A percentile compares a stretch with the other conserved stretches of the same genome.
phyloP scores from a whole-genome alignment of 331 rosid genomes.

The Arachis monticola region DNA sequence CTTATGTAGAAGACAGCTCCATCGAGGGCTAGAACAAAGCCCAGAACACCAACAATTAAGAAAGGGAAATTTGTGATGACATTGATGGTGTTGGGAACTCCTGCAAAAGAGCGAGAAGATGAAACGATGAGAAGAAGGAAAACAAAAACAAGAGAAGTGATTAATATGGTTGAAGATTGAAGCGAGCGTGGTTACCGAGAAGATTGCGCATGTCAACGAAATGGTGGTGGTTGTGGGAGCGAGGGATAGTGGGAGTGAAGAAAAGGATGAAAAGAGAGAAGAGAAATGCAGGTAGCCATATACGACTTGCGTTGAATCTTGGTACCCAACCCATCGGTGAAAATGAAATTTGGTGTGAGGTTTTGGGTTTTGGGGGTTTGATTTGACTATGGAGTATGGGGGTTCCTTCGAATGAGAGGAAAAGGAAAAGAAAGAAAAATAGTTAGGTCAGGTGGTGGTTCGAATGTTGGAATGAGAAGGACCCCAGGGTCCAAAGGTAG shows the following conservation, averaged over 20 bases:
- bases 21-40: constrained; percentile 59
- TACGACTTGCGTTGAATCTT: constrained; percentile 44
- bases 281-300: constrained; percentile 49
- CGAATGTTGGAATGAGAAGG: constrained; percentile 1
- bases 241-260: constrained; percentile 58
- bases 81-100: constrained; percentile 71
- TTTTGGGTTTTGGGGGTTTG: not conserved
- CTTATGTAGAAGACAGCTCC: constrained; percentile 59
- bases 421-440: not conserved
- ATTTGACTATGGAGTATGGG: constrained; percentile 14
- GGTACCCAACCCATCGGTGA: constrained; percentile 43
- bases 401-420: constrained; percentile 6
- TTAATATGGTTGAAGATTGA: not conserved
- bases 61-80: constrained; percentile 74
- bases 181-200: constrained; percentile 50
- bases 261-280: constrained; percentile 46
- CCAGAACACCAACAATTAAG: constrained; percentile 69
- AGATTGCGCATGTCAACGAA: constrained; percentile 75
- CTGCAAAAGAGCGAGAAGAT: constrained; percentile 47
- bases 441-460: not conserved
- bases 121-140: constrained; percentile 18
- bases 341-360: too few species aligned
- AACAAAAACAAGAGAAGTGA: not conserved
- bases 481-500: not conserved
- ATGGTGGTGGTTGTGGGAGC: constrained; percentile 51